Evolutionary conservation across 176 grass and related monocot genomes (phyloP), one percentile per base, ranked within the genome.

Genomic region (Paspalum vaginatum): DNA sequence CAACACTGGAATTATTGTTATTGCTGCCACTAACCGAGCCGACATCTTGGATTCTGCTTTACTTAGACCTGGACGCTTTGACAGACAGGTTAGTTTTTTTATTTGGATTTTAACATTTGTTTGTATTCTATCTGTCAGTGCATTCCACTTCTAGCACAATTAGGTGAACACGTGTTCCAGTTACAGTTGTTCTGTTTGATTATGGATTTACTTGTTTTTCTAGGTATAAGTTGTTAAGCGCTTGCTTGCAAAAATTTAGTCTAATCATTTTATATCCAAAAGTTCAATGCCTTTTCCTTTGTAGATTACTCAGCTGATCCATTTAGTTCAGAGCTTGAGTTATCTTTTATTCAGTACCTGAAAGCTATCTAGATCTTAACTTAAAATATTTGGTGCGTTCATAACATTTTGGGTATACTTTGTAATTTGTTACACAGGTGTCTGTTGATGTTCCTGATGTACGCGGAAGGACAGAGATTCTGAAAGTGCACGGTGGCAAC

Each of bases 1-100:
- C 0, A 93, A 98, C 87, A 94, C 95, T 64, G 95, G 95, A 68
- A 79, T 98, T 32, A 98, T 98, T 84, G 96, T 98, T 52, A 78
- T 98, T 89, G 96, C 96, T 75, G 96, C 96, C 8, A 98, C 96
- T 55, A 98, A 98, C 73, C 77, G 96, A 58, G 96, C 96, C 42
- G 96, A 99, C 66, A 99, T 99, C 75, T 83, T 99, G 78, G 96
- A 99, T 91, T 99, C 96, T 0, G 96, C 96, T 89, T 89, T 99
- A 20, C 84, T 99, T 62, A 85, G 96, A 80, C 96, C 96, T 84
- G 96, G 96, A 68, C 88, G 96, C 24, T 99, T 99, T 88, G 96
- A 99, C 77, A 95, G 96, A 99, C 96, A 99, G 92, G 96, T 99
- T 80, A 77, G 77, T 82, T 66, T 58, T 65, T 83, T 70, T 81